Conservation (phyloP, 331 rosid genomes). For the Telfairia occidentalis region DNA sequence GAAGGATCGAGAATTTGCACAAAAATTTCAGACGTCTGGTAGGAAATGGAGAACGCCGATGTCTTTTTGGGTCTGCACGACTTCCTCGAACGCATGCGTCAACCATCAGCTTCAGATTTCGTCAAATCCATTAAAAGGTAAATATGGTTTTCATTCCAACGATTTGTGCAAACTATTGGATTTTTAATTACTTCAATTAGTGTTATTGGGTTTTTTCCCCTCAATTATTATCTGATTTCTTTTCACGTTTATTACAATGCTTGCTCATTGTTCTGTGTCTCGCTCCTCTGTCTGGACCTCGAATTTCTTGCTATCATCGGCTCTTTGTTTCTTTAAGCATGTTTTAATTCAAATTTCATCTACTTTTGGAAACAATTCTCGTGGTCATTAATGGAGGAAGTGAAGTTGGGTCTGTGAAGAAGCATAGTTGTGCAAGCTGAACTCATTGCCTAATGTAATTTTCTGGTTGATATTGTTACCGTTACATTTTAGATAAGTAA, state of each 20-base stretch:
- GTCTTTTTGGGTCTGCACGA: slow-evolving; percentile 82
- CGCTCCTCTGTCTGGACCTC: neutral
- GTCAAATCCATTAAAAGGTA: slow-evolving; percentile 94
- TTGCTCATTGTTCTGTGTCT: neutral
- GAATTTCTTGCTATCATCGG: neutral
- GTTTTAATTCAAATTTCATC: neutral
- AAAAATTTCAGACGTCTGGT: slow-evolving; percentile 1
- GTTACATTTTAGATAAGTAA: neutral
- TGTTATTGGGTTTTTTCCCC: neutral
- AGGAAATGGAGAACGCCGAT: slow-evolving; percentile 75
- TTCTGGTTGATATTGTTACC: neutral
- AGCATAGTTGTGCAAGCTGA: neutral
- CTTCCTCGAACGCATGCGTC: slow-evolving; percentile 95
- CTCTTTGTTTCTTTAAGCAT: neutral
- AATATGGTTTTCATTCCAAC: neutral
- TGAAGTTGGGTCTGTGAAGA: neutral
- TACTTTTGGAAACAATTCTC: neutral
- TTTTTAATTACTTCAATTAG: neutral
- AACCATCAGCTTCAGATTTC: slow-evolving; percentile 86
- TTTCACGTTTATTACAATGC: neutral
- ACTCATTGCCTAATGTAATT: neutral
- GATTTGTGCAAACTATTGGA: neutral
- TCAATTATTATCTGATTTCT: neutral
- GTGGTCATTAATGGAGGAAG: neutral
- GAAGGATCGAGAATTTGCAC: neutral